Evolutionary conservation across 805 yeast species (phyloP), one percentile per base, ranked within the genome.

Genomic region (Dipodascus geniculatus): DNA sequence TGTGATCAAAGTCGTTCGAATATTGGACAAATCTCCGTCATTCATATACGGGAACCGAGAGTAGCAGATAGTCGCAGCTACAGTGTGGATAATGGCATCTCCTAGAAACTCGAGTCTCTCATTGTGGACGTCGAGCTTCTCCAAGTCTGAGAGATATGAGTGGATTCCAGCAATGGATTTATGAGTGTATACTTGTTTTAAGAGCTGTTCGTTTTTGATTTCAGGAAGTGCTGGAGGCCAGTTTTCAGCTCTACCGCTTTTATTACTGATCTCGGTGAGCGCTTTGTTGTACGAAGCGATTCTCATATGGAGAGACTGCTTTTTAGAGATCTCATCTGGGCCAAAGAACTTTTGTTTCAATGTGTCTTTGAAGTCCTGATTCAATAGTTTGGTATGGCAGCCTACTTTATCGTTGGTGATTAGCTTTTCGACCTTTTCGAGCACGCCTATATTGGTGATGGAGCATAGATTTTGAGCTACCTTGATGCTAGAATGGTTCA

Each of bases 31-130:
- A 42, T 80, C 82, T 38, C 98, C 98, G 72, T 93, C 98, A 22
- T 80, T 71, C 48, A 82, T 83, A 48, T 74, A 69, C 0, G 95
- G 93, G 60, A 83, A 85, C 53, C 76, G 68, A 23, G 78, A 74
- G 61, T 75, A 88, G 17, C 87, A 72, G 47, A 90, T 74, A 55
- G 77, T 71, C 0, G 96, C 83, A 53, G 85, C 81, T n/a, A 83
- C 71, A 53, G 77, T 77, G 63, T 87, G 85, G 55, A 91, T 70
- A 20, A 88, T 78, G 0, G 97, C 82, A 69, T 91, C 98, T 16
- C 98, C 98, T 48, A 87, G 71, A 63, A 88, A 91, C 70, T 91
- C 98, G 22, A 89, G 71, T 51, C 96, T 74, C 72, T 90, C 97
- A 65, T 91, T 87, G 61, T 87, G 90, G 1, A 82, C 71, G 51